Percentiles rank a stretch among this genome's conserved stretches.
Conservation (phyloP, 352 stramenopile species). For the Phytopythium cucurbitacearum region DNA sequence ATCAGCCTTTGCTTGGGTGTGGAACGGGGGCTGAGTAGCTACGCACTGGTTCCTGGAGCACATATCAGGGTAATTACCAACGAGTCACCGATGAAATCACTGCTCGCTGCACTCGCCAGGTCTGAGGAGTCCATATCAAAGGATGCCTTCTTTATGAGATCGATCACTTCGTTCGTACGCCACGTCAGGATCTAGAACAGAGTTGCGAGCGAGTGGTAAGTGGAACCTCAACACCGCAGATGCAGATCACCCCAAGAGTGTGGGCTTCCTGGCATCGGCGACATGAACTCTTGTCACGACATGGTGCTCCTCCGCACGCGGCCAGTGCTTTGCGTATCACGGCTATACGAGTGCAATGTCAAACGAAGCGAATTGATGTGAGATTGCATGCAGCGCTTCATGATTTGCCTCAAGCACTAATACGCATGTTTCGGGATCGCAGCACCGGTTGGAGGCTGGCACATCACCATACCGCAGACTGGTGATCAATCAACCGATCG, state of each 20-base stretch:
- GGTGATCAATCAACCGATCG: background rate
- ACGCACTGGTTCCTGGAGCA: conserved; percentile 36
- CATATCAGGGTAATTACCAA: conserved; percentile 42
- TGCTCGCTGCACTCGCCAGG: conserved; percentile 34
- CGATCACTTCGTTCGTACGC: conserved; percentile 45
- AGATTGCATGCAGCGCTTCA: too few species aligned
- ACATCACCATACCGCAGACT: too few species aligned
- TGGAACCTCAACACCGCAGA: background rate
- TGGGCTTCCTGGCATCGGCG: too few species aligned
- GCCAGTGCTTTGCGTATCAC: too few species aligned
- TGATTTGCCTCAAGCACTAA: too few species aligned
- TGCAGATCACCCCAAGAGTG: too few species aligned
- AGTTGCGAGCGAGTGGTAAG: background rate
- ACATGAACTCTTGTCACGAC: too few species aligned
- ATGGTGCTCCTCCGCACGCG: too few species aligned
- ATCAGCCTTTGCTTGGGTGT: conserved; percentile 64
- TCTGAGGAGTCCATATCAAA: conserved; percentile 50
- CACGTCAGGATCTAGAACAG: conserved; percentile 27
- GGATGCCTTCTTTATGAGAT: conserved; percentile 46
- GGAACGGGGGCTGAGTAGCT: conserved; percentile 39
- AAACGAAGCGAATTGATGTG: too few species aligned
- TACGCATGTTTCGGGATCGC: too few species aligned
- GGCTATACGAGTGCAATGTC: too few species aligned
- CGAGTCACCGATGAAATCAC: conserved; percentile 44
- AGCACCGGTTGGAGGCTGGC: background rate